Percentiles rank a stretch among this genome's conserved stretches.
Evolutionary conservation across 2,329 filamentous ascomycete genomes (phyloP).

Genomic region (Verticillium nonalfalfae): DNA sequence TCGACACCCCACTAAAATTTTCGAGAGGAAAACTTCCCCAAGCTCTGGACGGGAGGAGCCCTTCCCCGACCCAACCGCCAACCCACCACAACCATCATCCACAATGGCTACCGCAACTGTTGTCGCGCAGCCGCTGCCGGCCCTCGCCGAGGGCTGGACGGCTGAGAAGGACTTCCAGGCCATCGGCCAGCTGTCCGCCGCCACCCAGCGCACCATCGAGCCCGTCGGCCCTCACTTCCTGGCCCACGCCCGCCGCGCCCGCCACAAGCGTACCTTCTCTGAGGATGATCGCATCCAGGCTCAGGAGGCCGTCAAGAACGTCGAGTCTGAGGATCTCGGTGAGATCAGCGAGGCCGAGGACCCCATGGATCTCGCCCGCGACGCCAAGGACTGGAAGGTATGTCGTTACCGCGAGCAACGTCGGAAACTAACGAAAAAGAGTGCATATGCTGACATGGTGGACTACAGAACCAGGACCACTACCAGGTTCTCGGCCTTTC

Average conservation of each 20-base stretch:
- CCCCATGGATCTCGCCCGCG: conserved; percentile 80
- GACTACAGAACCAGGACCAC: conserved; percentile 77
- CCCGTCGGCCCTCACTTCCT: conserved; percentile 97
- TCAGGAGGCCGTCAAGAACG: conserved; percentile 89
- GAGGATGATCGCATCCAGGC: conserved; percentile 98
- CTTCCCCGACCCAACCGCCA: background rate
- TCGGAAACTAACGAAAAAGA: background rate
- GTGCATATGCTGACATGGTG: conserved; percentile 3
- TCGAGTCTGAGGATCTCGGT: conserved; percentile 82
- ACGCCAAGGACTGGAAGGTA: conserved; percentile 99
- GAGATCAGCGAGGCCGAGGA: conserved; percentile 95
- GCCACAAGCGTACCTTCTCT: conserved; percentile 95
- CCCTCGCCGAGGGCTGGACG: conserved; percentile 74
- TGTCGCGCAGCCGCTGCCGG: conserved; percentile 61
- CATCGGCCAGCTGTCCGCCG: conserved; percentile 67
- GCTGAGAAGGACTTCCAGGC: conserved; percentile 91
- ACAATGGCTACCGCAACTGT: conserved; percentile 59
- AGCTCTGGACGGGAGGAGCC: background rate
- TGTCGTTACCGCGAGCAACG: conserved; percentile 12
- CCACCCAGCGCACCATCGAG: conserved; percentile 84
- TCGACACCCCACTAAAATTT: conserved; percentile 1
- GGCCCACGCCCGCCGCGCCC: conserved; percentile 89
- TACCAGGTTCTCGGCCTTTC: conserved; percentile 92
- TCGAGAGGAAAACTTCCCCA: conserved; percentile 1
- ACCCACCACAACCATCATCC: background rate